Evolutionary conservation across 2,329 filamentous ascomycete genomes (phyloP).

Genomic region (Ceratocystis alfenasii): DNA sequence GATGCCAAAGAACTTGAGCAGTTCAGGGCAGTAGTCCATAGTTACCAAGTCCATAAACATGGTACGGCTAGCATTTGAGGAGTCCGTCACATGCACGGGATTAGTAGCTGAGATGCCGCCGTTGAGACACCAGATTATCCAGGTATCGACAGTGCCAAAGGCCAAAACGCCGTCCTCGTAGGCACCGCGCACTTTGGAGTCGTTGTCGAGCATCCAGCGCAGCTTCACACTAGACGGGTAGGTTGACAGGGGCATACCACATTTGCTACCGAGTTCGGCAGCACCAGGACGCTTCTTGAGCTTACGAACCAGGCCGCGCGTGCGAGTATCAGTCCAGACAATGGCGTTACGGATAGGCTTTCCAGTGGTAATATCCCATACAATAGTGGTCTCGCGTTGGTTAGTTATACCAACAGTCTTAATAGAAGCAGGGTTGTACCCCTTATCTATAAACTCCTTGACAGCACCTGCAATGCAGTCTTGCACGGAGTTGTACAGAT

Average conservation of each 20-base stretch:
- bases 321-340: constrained; percentile 82
- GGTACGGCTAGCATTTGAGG: constrained; percentile 77
- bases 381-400: constrained; percentile 76
- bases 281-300: constrained; percentile 56
- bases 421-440: constrained; percentile 56
- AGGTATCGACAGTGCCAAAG: constrained; percentile 81
- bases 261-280: constrained; percentile 56
- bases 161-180: constrained; percentile 66
- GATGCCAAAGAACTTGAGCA: constrained; percentile 70
- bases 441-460: constrained; percentile 56
- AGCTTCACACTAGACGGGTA: constrained; percentile 83
- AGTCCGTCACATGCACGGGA: constrained; percentile 67
- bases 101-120: constrained; percentile 48
- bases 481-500: constrained; percentile 63
- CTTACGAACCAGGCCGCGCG: constrained; percentile 58
- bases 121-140: constrained; percentile 77
- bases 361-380: constrained; percentile 73
- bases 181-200: constrained; percentile 54
- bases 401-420: constrained; percentile 76
- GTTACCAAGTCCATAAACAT: constrained; percentile 90
- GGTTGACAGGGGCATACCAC: constrained; percentile 73
- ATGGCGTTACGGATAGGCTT: constrained; percentile 74
- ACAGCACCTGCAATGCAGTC: constrained; percentile 68
- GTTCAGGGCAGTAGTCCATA: constrained; percentile 63
- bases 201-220: constrained; percentile 66